These are phyloP conservation scores for apple (Malus domestica) DNA, from an alignment of 306 rosid genomes.

Conservation along the genomic window ASM211411v1 NC_041798.1:27415501-27416000, in stretches of 20 bases:
- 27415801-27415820: background rate
- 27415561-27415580: conserved; percentile 18
- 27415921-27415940: conserved; percentile 56
- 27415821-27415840: conserved; percentile 14
- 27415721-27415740: conserved; percentile 86
- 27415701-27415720: conserved; percentile 95
- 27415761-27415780: background rate
- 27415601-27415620: conserved; percentile 81
- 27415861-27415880: conserved; percentile 90
- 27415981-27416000: conserved; percentile 20
- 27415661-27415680: conserved; percentile 92
- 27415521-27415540: background rate
- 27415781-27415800: background rate
- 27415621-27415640: conserved; percentile 87
- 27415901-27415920: conserved; percentile 56
- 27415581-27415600: conserved; percentile 24
- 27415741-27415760: background rate
- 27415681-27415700: conserved; percentile 94
- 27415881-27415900: conserved; percentile 80
- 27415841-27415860: conserved; percentile 60
- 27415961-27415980: conserved; percentile 27
- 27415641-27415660: conserved; percentile 98
- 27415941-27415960: background rate
- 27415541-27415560: background rate
- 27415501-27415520: background rate